These are phyloP conservation scores for Cordyceps fumosorosea DNA, from an alignment of 2,329 filamentous ascomycete species.

Conservation along the genomic window DNA sequence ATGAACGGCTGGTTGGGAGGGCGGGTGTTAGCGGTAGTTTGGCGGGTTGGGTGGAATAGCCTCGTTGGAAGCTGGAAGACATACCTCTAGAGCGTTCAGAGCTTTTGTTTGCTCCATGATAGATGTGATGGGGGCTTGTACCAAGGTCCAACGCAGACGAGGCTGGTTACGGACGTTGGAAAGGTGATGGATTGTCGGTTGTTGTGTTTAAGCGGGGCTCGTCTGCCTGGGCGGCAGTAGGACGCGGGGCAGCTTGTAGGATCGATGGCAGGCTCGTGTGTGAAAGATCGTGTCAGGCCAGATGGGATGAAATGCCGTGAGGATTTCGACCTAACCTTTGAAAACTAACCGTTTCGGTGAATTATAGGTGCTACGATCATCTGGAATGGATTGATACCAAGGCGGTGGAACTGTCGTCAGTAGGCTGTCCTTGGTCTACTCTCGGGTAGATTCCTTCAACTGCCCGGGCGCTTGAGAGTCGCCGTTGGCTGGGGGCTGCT, in stretches of 20 bases:
- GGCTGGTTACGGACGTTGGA: constrained; percentile 4
- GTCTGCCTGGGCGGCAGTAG: constrained; percentile 3
- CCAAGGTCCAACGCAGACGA: constrained; percentile 11
- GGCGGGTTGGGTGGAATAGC: no score
- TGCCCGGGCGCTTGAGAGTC: no score
- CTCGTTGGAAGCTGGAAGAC: not conserved
- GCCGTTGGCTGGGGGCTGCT: no score
- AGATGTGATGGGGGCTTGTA: constrained; percentile 3
- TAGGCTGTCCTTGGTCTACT: no score
- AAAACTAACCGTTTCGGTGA: no score
- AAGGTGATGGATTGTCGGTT: constrained; percentile 8
- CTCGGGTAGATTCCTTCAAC: no score
- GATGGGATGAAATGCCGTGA: no score
- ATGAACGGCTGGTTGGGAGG: constrained; percentile 69
- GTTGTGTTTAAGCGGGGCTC: constrained; percentile 4
- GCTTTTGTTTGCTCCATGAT: constrained; percentile 69
- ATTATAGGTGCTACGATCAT: no score
- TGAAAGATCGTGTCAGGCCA: not conserved
- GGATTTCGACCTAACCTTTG: no score
- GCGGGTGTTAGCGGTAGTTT: not conserved
- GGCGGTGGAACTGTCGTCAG: no score
- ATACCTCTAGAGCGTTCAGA: constrained; percentile 56
- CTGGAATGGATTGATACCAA: no score
- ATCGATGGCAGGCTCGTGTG: not conserved
- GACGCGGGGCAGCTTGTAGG: constrained; percentile 10